These are phyloP conservation scores for Apiospora phragmitis DNA, from an alignment of 2,329 filamentous ascomycete genomes.

Conservation along the genomic window DNA sequence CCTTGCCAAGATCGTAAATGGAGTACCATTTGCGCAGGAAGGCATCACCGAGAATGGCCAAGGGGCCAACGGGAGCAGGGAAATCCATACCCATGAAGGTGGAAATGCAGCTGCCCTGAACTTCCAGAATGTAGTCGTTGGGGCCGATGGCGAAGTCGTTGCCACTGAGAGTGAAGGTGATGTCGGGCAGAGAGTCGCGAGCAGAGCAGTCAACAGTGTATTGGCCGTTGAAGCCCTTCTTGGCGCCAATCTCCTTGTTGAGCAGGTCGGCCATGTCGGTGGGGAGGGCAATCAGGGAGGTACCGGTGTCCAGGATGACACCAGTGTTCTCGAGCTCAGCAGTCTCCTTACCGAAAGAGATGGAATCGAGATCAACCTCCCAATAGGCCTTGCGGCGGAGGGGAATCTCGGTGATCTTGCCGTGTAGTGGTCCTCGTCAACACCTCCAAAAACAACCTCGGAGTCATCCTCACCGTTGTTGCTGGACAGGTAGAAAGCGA, in stretches of 20 bases:
- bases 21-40: constrained; percentile 89
- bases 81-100: constrained; percentile 97
- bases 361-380: constrained; percentile 95
- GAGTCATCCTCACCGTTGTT: constrained; percentile 70
- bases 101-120: constrained; percentile 94
- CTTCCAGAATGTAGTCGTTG: constrained; percentile 93
- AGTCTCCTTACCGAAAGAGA: constrained; percentile 81
- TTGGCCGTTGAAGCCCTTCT: constrained; percentile 97
- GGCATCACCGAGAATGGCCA: constrained; percentile 91
- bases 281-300: constrained; percentile 94
- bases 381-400: constrained; percentile 99
- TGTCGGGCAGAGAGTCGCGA: constrained; percentile 80
- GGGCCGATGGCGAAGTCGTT: constrained; percentile 90
- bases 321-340: constrained; percentile 93
- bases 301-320: constrained; percentile 96
- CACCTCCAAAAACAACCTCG: constrained; percentile 85
- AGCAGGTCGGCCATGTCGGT: constrained; percentile 89
- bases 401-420: constrained; percentile 89
- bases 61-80: constrained; percentile 82
- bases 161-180: constrained; percentile 87
- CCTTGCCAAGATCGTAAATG: constrained; percentile 91
- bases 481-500: constrained; percentile 92
- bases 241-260: constrained; percentile 96
- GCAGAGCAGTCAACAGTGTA: constrained; percentile 90
- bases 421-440: constrained; percentile 80